Percentiles rank a stretch among this genome's conserved stretches.
phyloP scores from a whole-genome alignment of 192 early-diverging fungal genomes.

The Entrophospora sp. region DNA sequence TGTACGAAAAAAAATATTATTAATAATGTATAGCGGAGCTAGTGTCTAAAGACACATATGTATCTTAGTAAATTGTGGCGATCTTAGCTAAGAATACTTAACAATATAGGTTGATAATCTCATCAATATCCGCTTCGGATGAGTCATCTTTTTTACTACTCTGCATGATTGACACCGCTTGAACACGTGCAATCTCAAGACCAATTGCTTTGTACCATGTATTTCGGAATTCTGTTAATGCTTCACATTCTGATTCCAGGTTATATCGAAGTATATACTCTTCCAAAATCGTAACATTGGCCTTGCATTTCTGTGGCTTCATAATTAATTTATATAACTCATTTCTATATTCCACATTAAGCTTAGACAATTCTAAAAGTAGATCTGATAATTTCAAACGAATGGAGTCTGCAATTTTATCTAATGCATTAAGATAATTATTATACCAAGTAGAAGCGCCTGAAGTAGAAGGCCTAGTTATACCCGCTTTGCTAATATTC shows the following conservation, averaged over 20 bases:
- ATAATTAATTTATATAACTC: background rate
- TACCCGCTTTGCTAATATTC: background rate
- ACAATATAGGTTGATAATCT: conserved; percentile 4
- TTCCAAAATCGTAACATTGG: background rate
- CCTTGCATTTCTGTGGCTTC: background rate
- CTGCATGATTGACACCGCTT: background rate
- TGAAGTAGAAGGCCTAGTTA: too few relatives aligned
- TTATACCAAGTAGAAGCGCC: background rate
- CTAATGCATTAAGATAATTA: background rate
- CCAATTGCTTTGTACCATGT: conserved; percentile 6
- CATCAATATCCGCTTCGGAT: conserved; percentile 3
- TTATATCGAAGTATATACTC: conserved; percentile 5
- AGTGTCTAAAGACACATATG: too few relatives aligned
- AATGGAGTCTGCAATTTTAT: background rate
- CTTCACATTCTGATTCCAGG: background rate
- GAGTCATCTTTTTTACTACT: conserved; percentile 9
- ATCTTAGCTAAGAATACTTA: background rate
- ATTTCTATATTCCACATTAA: background rate
- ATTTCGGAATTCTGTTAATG: background rate
- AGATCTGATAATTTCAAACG: background rate
- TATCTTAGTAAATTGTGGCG: background rate
- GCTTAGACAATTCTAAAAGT: background rate
- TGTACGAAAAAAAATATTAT: conserved; percentile 11
- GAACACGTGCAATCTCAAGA: background rate
- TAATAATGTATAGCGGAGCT: background rate